Evolutionary conservation across 345 rosid genomes (phyloP).

Genomic region (Turritis glabra): DNA sequence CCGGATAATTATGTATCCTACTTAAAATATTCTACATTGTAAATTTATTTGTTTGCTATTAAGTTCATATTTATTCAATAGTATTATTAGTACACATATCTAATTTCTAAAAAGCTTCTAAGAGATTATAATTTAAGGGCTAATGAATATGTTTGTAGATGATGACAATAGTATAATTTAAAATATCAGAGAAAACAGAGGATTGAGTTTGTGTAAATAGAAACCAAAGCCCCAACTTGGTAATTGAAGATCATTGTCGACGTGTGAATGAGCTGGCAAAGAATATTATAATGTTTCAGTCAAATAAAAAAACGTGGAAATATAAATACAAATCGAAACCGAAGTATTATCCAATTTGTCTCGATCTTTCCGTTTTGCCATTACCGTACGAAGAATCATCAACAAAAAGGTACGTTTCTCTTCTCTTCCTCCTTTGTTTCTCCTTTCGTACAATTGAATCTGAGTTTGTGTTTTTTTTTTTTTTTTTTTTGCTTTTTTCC

Average conservation of each 20-base stretch:
- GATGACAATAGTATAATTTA: background rate
- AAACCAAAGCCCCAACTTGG: conserved; percentile 17
- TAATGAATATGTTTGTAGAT: too few relatives aligned
- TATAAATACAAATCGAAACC: conserved; percentile 10
- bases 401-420: background rate
- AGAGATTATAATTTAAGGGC: too few relatives aligned
- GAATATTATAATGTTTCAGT: conserved; percentile 20
- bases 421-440: background rate
- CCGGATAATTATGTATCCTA: too few relatives aligned
- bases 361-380: conserved; percentile 17
- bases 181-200: background rate
- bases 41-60: too few relatives aligned
- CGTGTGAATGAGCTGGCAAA: conserved; percentile 38
- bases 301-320: conserved; percentile 9
- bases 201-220: background rate
- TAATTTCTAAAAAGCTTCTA: too few relatives aligned
- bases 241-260: conserved; percentile 11
- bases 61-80: too few relatives aligned
- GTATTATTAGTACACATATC: too few relatives aligned
- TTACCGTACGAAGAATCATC: conserved; percentile 16
- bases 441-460: background rate
- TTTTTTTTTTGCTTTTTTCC: too few relatives aligned
- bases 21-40: too few relatives aligned
- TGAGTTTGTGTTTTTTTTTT: background rate
- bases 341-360: conserved; percentile 21